These are phyloP conservation scores for Detonula confervacea DNA, from an alignment of 352 stramenopile genomes.

Conservation along the genomic window DNA sequence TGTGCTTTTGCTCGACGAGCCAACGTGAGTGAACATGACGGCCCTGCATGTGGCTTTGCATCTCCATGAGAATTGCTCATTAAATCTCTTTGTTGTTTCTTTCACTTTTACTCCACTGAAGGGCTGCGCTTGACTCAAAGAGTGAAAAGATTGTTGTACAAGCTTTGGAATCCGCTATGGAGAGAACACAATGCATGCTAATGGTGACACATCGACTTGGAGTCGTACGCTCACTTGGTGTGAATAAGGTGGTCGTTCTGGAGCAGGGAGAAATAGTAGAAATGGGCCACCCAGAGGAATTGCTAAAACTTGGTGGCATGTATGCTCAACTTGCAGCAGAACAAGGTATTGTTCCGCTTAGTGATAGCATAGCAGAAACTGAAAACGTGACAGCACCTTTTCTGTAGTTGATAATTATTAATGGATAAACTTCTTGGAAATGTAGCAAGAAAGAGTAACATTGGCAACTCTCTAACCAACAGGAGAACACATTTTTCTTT, in stretches of 20 bases:
- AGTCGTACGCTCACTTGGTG: constrained; percentile 72
- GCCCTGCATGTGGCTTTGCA: too few relatives aligned
- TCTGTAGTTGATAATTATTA: too few relatives aligned
- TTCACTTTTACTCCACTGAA: constrained; percentile 26
- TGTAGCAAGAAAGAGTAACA: too few relatives aligned
- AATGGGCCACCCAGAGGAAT: constrained; percentile 74
- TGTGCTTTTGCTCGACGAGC: constrained; percentile 79
- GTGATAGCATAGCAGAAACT: constrained; percentile 8
- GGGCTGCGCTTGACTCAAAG: constrained; percentile 78
- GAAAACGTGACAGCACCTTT: constrained; percentile 9
- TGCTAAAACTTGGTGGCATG: constrained; percentile 59
- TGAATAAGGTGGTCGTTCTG: constrained; percentile 83
- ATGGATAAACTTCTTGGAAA: too few relatives aligned
- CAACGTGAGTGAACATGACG: constrained; percentile 49
- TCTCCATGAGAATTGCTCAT: too few relatives aligned
- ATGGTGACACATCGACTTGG: constrained; percentile 85
- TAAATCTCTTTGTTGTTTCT: too few relatives aligned
- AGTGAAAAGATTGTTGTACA: constrained; percentile 76
- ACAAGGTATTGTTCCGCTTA: constrained; percentile 70
- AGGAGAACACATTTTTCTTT: too few relatives aligned
- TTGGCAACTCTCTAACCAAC: too few relatives aligned
- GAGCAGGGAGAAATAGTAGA: constrained; percentile 79
- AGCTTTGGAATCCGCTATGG: constrained; percentile 67
- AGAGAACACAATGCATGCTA: constrained; percentile 79
- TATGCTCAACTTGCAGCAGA: constrained; percentile 74